Conservation (phyloP, 768 basidiomycete genomes). For the Ramaria rubella region DNA sequence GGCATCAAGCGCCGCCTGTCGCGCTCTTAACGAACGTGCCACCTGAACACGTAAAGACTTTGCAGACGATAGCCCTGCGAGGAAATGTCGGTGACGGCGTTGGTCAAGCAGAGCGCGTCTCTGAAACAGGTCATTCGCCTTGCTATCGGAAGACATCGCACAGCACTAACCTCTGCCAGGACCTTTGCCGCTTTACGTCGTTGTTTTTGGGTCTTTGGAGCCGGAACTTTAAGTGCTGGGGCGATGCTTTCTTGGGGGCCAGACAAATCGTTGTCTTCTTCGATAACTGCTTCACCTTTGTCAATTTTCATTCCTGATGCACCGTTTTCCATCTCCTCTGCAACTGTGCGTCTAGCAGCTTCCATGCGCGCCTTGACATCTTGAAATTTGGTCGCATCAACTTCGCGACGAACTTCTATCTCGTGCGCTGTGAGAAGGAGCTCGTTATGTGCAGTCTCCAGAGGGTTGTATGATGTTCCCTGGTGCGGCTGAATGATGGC, state of each 20-base stretch:
- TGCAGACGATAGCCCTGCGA: conserved; percentile 50
- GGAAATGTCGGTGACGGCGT: conserved; percentile 52
- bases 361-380: conserved; percentile 52
- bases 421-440: conserved; percentile 63
- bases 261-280: conserved; percentile 19
- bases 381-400: conserved; percentile 46
- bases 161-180: conserved; percentile 51
- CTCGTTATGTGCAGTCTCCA: conserved; percentile 60
- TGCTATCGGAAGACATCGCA: background rate
- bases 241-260: conserved; percentile 23
- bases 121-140: conserved; percentile 28
- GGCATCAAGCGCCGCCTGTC: conserved; percentile 31
- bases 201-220: conserved; percentile 57
- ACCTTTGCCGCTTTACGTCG: conserved; percentile 57
- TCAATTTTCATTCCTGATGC: conserved; percentile 66
- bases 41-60: conserved; percentile 44
- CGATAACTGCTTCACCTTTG: conserved; percentile 26
- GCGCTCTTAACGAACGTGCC: conserved; percentile 31
- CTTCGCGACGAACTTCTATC: conserved; percentile 52
- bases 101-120: conserved; percentile 59
- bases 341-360: conserved; percentile 33
- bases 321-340: conserved; percentile 27
- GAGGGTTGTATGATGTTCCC: conserved; percentile 88
- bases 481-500: conserved; percentile 69
- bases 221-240: conserved; percentile 17